Conservation (phyloP, 2,329 filamentous ascomycete genomes). For the Cladophialophora psammophila region DNA sequence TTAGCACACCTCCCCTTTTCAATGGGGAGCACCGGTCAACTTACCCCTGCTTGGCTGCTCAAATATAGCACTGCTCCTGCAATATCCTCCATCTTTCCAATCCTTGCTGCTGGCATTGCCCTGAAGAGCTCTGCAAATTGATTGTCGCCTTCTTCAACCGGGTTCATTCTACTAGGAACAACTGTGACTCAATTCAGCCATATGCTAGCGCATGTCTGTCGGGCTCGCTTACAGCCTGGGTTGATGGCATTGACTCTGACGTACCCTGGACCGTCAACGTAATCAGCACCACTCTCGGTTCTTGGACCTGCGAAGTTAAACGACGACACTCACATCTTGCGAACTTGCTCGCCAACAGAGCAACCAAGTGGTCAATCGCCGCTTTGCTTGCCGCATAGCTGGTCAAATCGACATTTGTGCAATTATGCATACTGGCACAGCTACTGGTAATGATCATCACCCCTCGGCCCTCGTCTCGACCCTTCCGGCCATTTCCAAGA, state of each 20-base stretch:
- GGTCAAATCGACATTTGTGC: conserved; percentile 61
- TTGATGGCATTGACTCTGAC: conserved; percentile 55
- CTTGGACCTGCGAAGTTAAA: background rate
- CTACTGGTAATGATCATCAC: conserved; percentile 59
- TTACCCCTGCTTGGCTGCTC: conserved; percentile 51
- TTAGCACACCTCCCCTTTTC: conserved; percentile 3
- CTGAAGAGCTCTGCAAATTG: conserved; percentile 53
- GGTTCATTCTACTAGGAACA: conserved; percentile 56
- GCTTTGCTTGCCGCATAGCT: conserved; percentile 62
- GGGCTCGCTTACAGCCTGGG: conserved; percentile 50
- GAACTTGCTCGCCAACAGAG: conserved; percentile 59
- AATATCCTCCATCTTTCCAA: conserved; percentile 52
- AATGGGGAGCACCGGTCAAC: conserved; percentile 27
- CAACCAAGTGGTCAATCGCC: conserved; percentile 61
- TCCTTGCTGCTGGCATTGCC: conserved; percentile 50
- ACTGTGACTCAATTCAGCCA: conserved; percentile 42
- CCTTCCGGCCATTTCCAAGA: conserved; percentile 42
- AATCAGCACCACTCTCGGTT: conserved; percentile 2
- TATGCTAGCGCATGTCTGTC: background rate
- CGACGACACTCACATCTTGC: conserved; percentile 36
- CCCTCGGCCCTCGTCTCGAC: conserved; percentile 53
- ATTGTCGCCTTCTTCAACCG: conserved; percentile 51
- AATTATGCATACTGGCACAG: conserved; percentile 62
- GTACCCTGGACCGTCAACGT: conserved; percentile 45
- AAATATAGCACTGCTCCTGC: conserved; percentile 55